These are phyloP conservation scores for Cymbidium sinense DNA, from an alignment of 106 monocot genomes.

Conservation along the genomic window DNA sequence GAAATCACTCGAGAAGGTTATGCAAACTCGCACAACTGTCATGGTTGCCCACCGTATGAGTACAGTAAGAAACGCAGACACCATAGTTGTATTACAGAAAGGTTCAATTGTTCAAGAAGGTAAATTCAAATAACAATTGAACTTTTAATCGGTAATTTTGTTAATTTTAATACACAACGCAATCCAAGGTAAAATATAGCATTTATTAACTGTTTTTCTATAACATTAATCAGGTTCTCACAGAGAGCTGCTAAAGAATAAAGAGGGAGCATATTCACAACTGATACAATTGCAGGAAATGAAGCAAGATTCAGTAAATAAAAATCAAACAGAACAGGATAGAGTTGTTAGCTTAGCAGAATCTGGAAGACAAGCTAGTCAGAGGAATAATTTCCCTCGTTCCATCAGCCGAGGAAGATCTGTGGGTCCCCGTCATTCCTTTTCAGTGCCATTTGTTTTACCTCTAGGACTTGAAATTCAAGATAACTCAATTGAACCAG, in stretches of 20 bases:
- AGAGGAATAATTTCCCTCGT: background rate
- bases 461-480: constrained; percentile 12
- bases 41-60: constrained; percentile 37
- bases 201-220: background rate
- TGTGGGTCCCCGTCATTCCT: constrained; percentile 9
- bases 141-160: background rate
- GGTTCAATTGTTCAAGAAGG: constrained; percentile 33
- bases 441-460: constrained; percentile 10
- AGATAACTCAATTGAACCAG: constrained; percentile 1
- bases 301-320: constrained; percentile 5
- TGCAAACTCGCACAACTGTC: constrained; percentile 29
- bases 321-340: background rate
- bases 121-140: constrained; percentile 1
- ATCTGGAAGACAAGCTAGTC: constrained; percentile 10
- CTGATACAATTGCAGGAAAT: constrained; percentile 11
- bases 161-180: too few relatives aligned
- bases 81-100: constrained; percentile 23
- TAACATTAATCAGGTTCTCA: constrained; percentile 10
- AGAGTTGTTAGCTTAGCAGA: background rate
- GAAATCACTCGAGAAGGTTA: constrained; percentile 30
- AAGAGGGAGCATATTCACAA: constrained; percentile 10
- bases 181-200: background rate
- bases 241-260: constrained; percentile 2
- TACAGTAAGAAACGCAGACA: constrained; percentile 24
- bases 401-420: constrained; percentile 15